Conservation (phyloP, 495 filamentous ascomycete genomes). For the Aspergillus wentii region DNA sequence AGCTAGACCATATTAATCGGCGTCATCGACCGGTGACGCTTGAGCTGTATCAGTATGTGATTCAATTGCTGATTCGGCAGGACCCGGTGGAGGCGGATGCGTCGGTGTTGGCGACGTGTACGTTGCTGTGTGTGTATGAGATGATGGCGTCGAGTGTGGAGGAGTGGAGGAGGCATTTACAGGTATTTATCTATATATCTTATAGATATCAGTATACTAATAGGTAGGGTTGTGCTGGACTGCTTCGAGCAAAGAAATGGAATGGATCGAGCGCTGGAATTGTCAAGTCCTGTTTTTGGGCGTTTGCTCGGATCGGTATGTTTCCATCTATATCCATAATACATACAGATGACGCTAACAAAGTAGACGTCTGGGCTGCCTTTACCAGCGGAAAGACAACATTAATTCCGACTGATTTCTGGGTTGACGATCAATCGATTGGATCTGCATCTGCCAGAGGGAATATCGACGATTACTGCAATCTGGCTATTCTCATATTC, state of each 20-base stretch:
- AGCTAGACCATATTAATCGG: constrained; percentile 6
- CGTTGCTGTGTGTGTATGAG: constrained; percentile 12
- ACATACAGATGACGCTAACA: too few species aligned
- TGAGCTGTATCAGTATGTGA: constrained; percentile 12
- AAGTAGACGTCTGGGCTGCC: constrained; percentile 11
- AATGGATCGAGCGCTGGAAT: constrained; percentile 11
- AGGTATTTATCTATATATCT: not conserved
- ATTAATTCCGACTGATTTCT: constrained; percentile 14
- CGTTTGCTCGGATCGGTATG: constrained; percentile 13
- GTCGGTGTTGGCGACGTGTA: constrained; percentile 11
- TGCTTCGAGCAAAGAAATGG: constrained; percentile 8
- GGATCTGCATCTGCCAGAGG: constrained; percentile 4
- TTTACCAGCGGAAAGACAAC: constrained; percentile 13
- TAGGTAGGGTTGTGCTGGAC: constrained; percentile 5
- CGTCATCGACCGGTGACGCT: constrained; percentile 6
- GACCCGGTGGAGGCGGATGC: constrained; percentile 6
- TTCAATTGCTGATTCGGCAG: constrained; percentile 8
- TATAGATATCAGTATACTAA: not conserved
- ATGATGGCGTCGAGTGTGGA: constrained; percentile 13
- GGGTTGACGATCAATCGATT: constrained; percentile 10
- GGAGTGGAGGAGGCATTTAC: constrained; percentile 13
- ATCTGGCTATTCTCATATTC: constrained; percentile 9
- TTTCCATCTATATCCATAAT: not conserved
- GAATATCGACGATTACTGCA: constrained; percentile 12
- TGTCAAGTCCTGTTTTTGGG: constrained; percentile 12